These are phyloP conservation scores for Echinochloa phyllopogon DNA, from an alignment of 176 grass and related monocot genomes.

Conservation along the genomic window DNA sequence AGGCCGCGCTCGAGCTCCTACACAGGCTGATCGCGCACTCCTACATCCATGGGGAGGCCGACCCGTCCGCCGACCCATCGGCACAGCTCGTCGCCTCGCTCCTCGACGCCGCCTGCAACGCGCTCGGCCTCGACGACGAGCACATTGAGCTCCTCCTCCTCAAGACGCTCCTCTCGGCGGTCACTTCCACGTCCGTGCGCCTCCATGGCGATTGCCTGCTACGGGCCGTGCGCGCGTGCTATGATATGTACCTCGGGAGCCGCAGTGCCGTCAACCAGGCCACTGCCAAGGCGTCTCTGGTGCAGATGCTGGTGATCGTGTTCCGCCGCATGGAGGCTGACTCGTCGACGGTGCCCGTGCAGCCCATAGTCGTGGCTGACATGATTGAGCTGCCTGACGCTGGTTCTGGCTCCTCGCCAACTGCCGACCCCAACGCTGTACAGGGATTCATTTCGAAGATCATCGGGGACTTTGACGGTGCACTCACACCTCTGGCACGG, in stretches of 20 bases:
- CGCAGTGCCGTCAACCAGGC: constrained; percentile 87
- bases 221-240: constrained; percentile 84
- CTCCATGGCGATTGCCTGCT: constrained; percentile 93
- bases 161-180: constrained; percentile 92
- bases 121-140: constrained; percentile 72
- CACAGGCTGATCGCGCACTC: constrained; percentile 93
- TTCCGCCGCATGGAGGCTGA: constrained; percentile 98
- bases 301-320: constrained; percentile 98
- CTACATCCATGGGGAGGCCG: constrained; percentile 92
- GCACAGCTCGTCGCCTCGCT: constrained; percentile 72
- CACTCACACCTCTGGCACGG: constrained; percentile 64
- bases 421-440: constrained; percentile 74
- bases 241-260: constrained; percentile 89
- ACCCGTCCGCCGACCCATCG: constrained; percentile 70
- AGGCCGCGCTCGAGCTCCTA: constrained; percentile 78
- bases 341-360: constrained; percentile 86
- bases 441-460: constrained; percentile 98
- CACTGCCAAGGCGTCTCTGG: constrained; percentile 96
- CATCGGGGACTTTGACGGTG: constrained; percentile 86
- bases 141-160: constrained; percentile 86
- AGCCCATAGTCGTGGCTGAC: constrained; percentile 96
- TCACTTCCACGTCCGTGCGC: constrained; percentile 87
- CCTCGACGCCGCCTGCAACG: constrained; percentile 80
- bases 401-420: constrained; percentile 49
- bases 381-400: constrained; percentile 76